phyloP scores from a whole-genome alignment of 1,139 yeast species.

The Sugiyamaella novakii region DNA sequence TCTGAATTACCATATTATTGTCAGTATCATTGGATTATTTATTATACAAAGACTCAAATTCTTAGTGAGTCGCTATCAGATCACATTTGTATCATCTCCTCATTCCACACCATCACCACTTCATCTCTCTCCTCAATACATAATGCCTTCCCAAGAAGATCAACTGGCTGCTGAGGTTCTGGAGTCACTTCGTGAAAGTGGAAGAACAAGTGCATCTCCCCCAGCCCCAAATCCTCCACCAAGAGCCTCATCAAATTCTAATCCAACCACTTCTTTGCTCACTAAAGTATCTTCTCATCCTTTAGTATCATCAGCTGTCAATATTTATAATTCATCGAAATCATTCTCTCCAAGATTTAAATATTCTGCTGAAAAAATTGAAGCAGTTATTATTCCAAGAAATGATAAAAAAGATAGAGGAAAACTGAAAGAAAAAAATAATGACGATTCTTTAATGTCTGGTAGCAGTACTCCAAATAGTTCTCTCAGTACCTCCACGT shows the following conservation, averaged over 20 bases:
- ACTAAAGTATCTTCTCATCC: constrained; percentile 27
- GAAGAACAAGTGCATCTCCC: constrained; percentile 10
- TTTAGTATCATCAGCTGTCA: constrained; percentile 57
- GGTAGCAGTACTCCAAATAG: constrained; percentile 32
- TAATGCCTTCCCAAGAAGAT: constrained; percentile 10
- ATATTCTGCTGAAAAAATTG: constrained; percentile 68
- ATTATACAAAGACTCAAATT: no score
- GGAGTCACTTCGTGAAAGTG: constrained; percentile 16
- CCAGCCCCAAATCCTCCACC: constrained; percentile 7
- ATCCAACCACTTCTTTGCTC: constrained; percentile 14
- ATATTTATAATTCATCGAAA: constrained; percentile 59
- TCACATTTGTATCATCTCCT: no score
- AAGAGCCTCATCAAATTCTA: constrained; percentile 2
- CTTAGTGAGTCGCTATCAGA: no score
- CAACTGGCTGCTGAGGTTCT: constrained; percentile 19
- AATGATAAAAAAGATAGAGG: constrained; percentile 40
- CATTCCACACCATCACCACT: neutral
- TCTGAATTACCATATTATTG: no score
- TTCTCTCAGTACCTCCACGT: constrained; percentile 24
- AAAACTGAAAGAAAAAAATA: constrained; percentile 38
- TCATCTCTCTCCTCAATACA: neutral
- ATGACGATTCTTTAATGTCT: constrained; percentile 33
- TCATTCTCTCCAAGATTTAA: constrained; percentile 59
- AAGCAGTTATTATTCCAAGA: constrained; percentile 52
- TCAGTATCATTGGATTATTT: no score